These are phyloP conservation scores for Sanghuangporus sanghuang DNA, from an alignment of 1,284 basidiomycete genomes.

Conservation along the genomic window DNA sequence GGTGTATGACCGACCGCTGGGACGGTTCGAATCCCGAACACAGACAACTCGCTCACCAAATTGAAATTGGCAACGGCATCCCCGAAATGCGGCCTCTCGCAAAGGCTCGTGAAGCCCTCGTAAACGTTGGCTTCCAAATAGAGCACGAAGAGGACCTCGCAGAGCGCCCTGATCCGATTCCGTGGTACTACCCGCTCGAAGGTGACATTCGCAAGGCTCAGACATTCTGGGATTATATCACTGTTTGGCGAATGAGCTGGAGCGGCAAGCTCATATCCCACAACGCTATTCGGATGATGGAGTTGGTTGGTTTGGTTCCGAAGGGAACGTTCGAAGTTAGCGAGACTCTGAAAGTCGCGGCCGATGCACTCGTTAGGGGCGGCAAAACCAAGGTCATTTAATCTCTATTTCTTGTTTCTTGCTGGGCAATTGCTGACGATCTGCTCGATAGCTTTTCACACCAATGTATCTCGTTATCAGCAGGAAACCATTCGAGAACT, in stretches of 20 bases:
- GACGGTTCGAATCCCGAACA: conserved; percentile 84
- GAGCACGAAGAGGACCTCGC: conserved; percentile 94
- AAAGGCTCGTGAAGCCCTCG: conserved; percentile 73
- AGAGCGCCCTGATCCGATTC: conserved; percentile 73
- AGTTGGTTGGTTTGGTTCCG: conserved; percentile 78
- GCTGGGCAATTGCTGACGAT: not conserved
- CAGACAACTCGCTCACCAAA: conserved; percentile 87
- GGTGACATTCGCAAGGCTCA: conserved; percentile 91
- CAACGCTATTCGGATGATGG: conserved; percentile 72
- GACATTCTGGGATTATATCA: conserved; percentile 89
- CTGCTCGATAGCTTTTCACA: conserved; percentile 58
- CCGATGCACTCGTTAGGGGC: conserved; percentile 75
- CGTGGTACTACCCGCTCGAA: conserved; percentile 97
- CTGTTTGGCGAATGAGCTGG: conserved; percentile 87
- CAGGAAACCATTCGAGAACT: conserved; percentile 49
- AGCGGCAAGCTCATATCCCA: conserved; percentile 86
- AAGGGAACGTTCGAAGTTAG: conserved; percentile 93
- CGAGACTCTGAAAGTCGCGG: conserved; percentile 84
- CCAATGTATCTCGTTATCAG: conserved; percentile 73
- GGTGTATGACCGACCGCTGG: conserved; percentile 98
- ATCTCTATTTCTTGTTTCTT: conserved; percentile 14
- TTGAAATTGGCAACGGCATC: conserved; percentile 94
- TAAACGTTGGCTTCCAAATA: conserved; percentile 85
- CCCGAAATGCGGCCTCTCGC: conserved; percentile 90
- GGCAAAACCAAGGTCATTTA: conserved; percentile 77